Base-by-base conservation (phyloP, 345 rosid species). In the Syzygium aqueum region DNA sequence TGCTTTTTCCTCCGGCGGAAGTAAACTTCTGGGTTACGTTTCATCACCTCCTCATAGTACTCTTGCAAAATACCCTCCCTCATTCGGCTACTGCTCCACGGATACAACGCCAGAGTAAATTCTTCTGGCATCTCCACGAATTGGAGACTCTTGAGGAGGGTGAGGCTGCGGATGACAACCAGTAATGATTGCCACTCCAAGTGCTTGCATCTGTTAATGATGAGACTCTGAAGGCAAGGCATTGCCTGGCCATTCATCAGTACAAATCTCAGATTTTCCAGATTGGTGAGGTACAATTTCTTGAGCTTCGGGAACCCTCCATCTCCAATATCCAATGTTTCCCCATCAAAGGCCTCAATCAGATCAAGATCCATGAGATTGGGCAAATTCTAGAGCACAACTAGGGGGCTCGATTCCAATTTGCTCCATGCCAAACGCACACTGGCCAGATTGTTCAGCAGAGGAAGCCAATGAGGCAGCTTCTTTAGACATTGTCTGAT, bases 211-310 rank as follows among this genome's bases (percentile, higher is more conserved):
- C 10, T 2, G 1, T 0, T 0, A 14, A 63, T n/a, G 19, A 3
- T 1, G 37, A 63, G 77, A 13, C 19, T 6, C 5, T 63, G 11
- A 28, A 63, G 37, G 77, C 37, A 28, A 63, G 77, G 37, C 21
- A 63, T 63, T 14, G 37, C 21, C 2, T 63, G 37, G 2, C 77
- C 77, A n/a, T 63, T n/a, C 37, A 63, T 63, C 77, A 6, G 28
- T 1, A 3, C 19, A 63, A n/a, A 14, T 63, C 21, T 63, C 8
- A 63, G 77, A 63, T 63, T 63, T 63, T 63, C 4, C 21, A 63
- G 9, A 14, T 63, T 0, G 19, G 19, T 1, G 0, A 14, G 0
- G 4, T 0, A 1, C 6, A 63, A n/a, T 2, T 13, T 2, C 19
- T 13, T 63, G 37, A n/a, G 77, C 77, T 63, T 63, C 14, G 21